phyloP scores from a whole-genome alignment of 805 yeast genomes.

The Cyberlindnera lachancei region DNA sequence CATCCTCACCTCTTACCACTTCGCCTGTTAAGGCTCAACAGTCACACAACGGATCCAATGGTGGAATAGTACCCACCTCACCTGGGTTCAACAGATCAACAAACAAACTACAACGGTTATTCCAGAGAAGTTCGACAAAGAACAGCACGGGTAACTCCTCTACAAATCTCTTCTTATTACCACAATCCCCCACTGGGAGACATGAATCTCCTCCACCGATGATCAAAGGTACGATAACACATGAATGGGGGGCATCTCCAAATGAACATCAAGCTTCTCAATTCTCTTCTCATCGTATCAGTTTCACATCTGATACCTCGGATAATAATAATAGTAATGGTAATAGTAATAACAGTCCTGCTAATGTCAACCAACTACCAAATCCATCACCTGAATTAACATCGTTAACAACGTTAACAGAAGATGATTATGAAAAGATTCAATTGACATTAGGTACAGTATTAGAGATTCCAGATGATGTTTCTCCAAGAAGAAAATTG shows the following conservation, averaged over 20 bases:
- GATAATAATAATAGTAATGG: too few relatives aligned
- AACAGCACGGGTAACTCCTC: too few relatives aligned
- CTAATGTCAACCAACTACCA: too few relatives aligned
- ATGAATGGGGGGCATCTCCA: slow-evolving; percentile 42
- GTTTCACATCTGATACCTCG: slow-evolving; percentile 1
- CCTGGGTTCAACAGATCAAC: slow-evolving; percentile 9
- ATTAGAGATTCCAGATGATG: slow-evolving; percentile 14
- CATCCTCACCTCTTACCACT: background rate
- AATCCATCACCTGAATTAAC: too few relatives aligned
- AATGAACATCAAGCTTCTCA: slow-evolving; percentile 2
- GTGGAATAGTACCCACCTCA: slow-evolving; percentile 3
- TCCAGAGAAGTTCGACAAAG: slow-evolving; percentile 17
- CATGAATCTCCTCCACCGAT: slow-evolving; percentile 22
- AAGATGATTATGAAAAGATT: slow-evolving; percentile 4
- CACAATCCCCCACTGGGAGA: slow-evolving; percentile 5
- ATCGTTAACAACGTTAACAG: too few relatives aligned
- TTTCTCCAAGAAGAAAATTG: slow-evolving; percentile 1
- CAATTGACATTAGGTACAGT: slow-evolving; percentile 16
- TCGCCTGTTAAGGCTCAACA: slow-evolving; percentile 6
- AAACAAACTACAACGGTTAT: slow-evolving; percentile 19
- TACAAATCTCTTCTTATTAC: slow-evolving; percentile 11
- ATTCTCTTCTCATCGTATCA: slow-evolving; percentile 2
- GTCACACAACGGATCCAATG: too few relatives aligned
- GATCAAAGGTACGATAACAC: slow-evolving; percentile 41
- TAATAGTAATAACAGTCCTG: too few relatives aligned